Conservation (phyloP, 106 monocot genomes). For the Apostasia ramifera region DNA sequence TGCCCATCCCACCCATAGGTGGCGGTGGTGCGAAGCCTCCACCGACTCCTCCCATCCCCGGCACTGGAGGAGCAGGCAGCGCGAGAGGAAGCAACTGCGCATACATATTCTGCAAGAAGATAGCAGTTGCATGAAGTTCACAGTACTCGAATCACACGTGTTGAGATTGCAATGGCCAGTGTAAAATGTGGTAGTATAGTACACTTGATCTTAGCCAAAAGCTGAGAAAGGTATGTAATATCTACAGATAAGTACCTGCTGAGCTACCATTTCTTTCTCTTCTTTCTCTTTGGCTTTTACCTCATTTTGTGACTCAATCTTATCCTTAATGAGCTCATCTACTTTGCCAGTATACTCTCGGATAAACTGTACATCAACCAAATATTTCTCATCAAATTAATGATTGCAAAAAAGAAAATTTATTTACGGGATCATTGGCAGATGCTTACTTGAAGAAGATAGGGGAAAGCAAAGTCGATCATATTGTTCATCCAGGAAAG, state of each 20-base stretch:
- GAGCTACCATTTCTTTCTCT: slow-evolving; percentile 95
- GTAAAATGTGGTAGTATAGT: too few relatives aligned
- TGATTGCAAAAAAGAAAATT: background rate
- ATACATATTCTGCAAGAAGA: slow-evolving; percentile 85
- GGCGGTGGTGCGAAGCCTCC: slow-evolving; percentile 37
- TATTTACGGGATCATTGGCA: background rate
- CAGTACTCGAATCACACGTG: too few relatives aligned
- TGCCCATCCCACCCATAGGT: slow-evolving; percentile 65
- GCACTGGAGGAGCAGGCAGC: slow-evolving; percentile 77
- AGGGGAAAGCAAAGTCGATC: slow-evolving; percentile 94
- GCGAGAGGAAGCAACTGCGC: slow-evolving; percentile 94
- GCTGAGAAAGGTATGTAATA: too few relatives aligned
- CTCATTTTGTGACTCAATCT: slow-evolving; percentile 75
- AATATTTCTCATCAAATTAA: background rate
- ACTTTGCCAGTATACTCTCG: slow-evolving; percentile 96
- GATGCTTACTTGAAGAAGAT: slow-evolving; percentile 69
- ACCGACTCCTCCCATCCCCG: slow-evolving; percentile 67
- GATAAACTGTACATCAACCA: slow-evolving; percentile 48
- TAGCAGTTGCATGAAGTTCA: too few relatives aligned
- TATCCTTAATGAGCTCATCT: slow-evolving; percentile 87
- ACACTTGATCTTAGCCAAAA: too few relatives aligned
- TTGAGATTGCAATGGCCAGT: too few relatives aligned
- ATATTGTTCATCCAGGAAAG: slow-evolving; percentile 98
- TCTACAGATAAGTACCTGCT: slow-evolving; percentile 47
- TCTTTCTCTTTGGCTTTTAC: slow-evolving; percentile 82